Percentiles rank a stretch among this genome's conserved stretches.
Conservation (phyloP, 257 asterid species). For the Gentiana straminea region DNA sequence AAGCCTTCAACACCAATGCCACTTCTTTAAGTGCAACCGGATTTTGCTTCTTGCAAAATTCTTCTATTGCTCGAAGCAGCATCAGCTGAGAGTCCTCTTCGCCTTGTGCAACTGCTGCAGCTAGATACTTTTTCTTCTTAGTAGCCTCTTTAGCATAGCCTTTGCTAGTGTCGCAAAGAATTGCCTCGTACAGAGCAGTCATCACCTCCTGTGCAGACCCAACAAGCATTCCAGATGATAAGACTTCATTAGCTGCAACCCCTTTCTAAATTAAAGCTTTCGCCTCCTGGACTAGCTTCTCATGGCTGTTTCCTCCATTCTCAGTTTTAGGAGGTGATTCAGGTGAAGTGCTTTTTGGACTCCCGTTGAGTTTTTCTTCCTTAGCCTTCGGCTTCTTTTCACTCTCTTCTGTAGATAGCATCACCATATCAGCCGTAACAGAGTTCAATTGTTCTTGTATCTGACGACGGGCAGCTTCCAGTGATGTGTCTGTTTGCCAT, state of each 20-base stretch:
- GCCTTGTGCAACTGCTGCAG: constrained; percentile 20
- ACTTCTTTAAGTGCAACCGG: constrained; percentile 25
- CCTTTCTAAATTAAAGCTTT: constrained; percentile 19
- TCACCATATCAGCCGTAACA: constrained; percentile 78
- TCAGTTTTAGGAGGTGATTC: constrained; percentile 1
- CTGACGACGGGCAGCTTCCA: constrained; percentile 55
- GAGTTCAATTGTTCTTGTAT: constrained; percentile 66
- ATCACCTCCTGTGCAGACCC: constrained; percentile 28
- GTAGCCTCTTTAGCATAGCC: constrained; percentile 27
- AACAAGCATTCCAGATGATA: constrained; percentile 18
- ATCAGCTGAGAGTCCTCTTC: constrained; percentile 13
- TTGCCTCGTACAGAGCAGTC: constrained; percentile 25
- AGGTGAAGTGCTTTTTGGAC: constrained; percentile 13
- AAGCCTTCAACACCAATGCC: constrained; percentile 25
- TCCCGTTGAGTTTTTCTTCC: constrained; percentile 16
- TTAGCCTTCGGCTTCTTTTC: constrained; percentile 29
- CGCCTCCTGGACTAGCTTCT: constrained; percentile 21
- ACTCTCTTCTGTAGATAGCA: constrained; percentile 41
- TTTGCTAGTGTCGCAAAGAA: constrained; percentile 21
- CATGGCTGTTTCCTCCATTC: constrained; percentile 13
- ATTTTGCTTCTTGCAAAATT: constrained; percentile 20
- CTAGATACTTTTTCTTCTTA: constrained; percentile 26
- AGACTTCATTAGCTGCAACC: constrained; percentile 11
- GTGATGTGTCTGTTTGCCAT: constrained; percentile 83
- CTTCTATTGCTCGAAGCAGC: constrained; percentile 25